A percentile compares a stretch with the other conserved stretches of the same genome.
phyloP scores from a whole-genome alignment of 305 asterid genomes.

The Fraxinus platypoda region DNA sequence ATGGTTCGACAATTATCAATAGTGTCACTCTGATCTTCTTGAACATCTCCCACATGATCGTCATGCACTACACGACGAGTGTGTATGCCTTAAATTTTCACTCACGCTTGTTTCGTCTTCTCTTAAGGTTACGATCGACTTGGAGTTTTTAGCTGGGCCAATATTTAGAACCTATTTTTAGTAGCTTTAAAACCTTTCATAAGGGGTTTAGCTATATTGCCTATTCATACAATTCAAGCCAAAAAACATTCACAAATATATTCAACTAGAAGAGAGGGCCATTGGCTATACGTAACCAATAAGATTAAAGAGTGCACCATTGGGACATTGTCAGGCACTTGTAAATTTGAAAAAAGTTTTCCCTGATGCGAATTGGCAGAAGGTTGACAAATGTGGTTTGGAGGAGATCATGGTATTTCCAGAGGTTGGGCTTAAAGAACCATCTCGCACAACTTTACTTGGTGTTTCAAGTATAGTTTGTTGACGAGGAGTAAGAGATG shows the following conservation, averaged over 20 bases:
- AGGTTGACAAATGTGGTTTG: slow-evolving; percentile 16
- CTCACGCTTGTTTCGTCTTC: background rate
- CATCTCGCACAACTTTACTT: slow-evolving; percentile 15
- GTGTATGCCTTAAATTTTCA: too few species aligned
- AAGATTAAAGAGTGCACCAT: background rate
- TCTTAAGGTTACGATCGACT: background rate
- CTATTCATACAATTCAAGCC: background rate
- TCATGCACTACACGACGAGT: too few species aligned
- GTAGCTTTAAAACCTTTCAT: background rate
- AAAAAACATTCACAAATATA: background rate
- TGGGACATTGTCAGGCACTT: background rate
- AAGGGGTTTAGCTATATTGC: background rate
- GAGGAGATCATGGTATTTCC: slow-evolving; percentile 23
- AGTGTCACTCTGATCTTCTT: too few species aligned
- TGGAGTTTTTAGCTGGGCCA: background rate
- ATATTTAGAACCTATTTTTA: background rate
- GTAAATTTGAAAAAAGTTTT: background rate
- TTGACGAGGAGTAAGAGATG: slow-evolving; percentile 23
- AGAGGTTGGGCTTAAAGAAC: slow-evolving; percentile 35
- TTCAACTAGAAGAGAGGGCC: background rate
- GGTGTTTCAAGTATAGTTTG: slow-evolving; percentile 28
- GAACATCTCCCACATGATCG: too few species aligned
- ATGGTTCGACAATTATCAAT: too few species aligned
- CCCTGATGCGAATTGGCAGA: background rate
- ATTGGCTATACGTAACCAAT: too few species aligned